Percentiles rank a stretch among this genome's conserved stretches.
phyloP scores from a whole-genome alignment of 2,329 filamentous ascomycete genomes.

The Cordyceps farinosa region DNA sequence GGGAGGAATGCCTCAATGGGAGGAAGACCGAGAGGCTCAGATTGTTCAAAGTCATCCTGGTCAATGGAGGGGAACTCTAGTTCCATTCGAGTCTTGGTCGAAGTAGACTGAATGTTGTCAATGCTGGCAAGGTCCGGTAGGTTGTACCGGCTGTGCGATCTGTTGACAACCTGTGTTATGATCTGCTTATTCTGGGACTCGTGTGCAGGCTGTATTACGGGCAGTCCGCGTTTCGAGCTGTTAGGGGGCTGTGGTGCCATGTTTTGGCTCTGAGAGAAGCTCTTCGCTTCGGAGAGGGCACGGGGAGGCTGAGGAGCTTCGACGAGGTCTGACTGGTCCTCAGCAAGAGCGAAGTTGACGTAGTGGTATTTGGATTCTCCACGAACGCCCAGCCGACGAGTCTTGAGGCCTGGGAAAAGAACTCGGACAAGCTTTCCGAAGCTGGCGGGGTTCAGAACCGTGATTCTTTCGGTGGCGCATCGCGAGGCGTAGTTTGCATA shows the following conservation, averaged over 20 bases:
- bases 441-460: constrained; percentile 91
- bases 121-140: constrained; percentile 53
- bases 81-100: constrained; percentile 54
- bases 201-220: constrained; percentile 29
- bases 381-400: constrained; percentile 82
- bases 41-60: constrained; percentile 51
- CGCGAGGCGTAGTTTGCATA: constrained; percentile 93
- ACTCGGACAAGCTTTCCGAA: constrained; percentile 97
- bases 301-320: constrained; percentile 46
- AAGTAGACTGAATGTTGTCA: constrained; percentile 55
- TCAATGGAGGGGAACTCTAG: constrained; percentile 59
- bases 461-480: constrained; percentile 89
- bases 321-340: constrained; percentile 50
- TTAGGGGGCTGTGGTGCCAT: constrained; percentile 31
- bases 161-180: constrained; percentile 20
- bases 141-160: constrained; percentile 53
- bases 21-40: constrained; percentile 76
- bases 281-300: constrained; percentile 46
- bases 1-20: constrained; percentile 80
- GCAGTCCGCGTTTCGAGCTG: constrained; percentile 22
- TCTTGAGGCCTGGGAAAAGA: constrained; percentile 92
- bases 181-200: constrained; percentile 20
- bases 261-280: constrained; percentile 49
- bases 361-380: constrained; percentile 99
- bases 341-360: constrained; percentile 60